A percentile compares a stretch with the other conserved stretches of the same genome.
Conservation (phyloP, 2,329 filamentous ascomycete genomes). For the Talaromyces pinophilus region DNA sequence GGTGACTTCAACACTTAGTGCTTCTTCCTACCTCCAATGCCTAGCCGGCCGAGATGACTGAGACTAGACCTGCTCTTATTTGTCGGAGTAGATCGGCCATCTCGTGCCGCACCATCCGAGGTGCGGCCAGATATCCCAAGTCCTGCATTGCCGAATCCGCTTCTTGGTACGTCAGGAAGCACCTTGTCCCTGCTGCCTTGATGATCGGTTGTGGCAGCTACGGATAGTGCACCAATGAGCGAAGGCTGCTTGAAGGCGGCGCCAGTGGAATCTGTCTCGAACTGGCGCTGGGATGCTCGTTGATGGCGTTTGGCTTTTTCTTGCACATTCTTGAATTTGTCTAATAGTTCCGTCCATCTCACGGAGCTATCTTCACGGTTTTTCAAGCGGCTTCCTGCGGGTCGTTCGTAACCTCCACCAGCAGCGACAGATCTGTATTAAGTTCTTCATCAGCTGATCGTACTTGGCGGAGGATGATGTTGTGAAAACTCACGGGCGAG, state of each 20-base stretch:
- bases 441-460: background rate
- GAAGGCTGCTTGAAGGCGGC: slow-evolving; percentile 39
- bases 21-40: slow-evolving; percentile 66
- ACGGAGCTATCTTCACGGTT: slow-evolving; percentile 80
- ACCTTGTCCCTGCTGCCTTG: slow-evolving; percentile 36
- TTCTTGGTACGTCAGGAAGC: slow-evolving; percentile 39
- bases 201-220: slow-evolving; percentile 28
- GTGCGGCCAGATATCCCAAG: slow-evolving; percentile 43
- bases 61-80: slow-evolving; percentile 64
- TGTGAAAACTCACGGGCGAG: slow-evolving; percentile 66
- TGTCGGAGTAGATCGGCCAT: slow-evolving; percentile 34
- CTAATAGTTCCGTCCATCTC: slow-evolving; percentile 86
- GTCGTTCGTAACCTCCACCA: slow-evolving; percentile 63
- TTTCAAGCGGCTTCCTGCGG: slow-evolving; percentile 70
- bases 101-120: slow-evolving; percentile 45
- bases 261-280: slow-evolving; percentile 56
- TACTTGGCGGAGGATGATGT: background rate
- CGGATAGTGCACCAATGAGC: slow-evolving; percentile 36
- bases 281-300: slow-evolving; percentile 48
- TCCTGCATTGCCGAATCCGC: slow-evolving; percentile 28
- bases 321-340: slow-evolving; percentile 91
- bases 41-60: slow-evolving; percentile 69
- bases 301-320: slow-evolving; percentile 77
- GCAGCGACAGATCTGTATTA: slow-evolving; percentile 21
- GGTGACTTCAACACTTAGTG: slow-evolving; percentile 29